Conservation (phyloP, 2,329 filamentous ascomycete genomes). For the Colletotrichum sojae region DNA sequence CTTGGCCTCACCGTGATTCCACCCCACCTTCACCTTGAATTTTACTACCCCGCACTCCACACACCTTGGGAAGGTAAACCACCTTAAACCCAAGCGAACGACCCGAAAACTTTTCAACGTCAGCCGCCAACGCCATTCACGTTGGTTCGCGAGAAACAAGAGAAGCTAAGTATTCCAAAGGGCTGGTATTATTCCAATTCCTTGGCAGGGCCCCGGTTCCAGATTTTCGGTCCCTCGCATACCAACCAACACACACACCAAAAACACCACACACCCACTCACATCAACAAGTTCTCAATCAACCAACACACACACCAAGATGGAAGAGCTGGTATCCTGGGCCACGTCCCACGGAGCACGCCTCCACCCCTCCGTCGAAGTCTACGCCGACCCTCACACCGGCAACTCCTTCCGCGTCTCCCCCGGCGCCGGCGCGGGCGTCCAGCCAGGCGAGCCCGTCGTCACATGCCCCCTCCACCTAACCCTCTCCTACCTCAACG, state of each 20-base stretch:
- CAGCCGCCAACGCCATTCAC: background rate
- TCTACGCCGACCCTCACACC: slow-evolving; percentile 65
- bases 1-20: background rate
- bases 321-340: slow-evolving; percentile 62
- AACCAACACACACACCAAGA: slow-evolving; percentile 6
- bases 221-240: background rate
- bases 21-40: slow-evolving; percentile 26
- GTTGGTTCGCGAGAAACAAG: background rate
- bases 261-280: background rate
- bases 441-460: slow-evolving; percentile 58
- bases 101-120: slow-evolving; percentile 15
- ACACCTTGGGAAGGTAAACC: background rate
- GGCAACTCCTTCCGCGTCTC: slow-evolving; percentile 69
- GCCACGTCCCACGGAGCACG: slow-evolving; percentile 59
- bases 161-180: background rate
- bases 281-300: background rate
- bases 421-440: slow-evolving; percentile 44
- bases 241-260: background rate
- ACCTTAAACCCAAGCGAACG: background rate
- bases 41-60: slow-evolving; percentile 27
- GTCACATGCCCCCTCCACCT: slow-evolving; percentile 67
- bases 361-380: slow-evolving; percentile 66
- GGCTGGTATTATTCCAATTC: slow-evolving; percentile 6
- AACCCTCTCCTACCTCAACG: slow-evolving; percentile 73
- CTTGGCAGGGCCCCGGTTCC: background rate